Evolutionary conservation across 225 moss, liverwort and hornwort genomes (phyloP).

Genomic region (Pseudisothecium myosuroides): DNA sequence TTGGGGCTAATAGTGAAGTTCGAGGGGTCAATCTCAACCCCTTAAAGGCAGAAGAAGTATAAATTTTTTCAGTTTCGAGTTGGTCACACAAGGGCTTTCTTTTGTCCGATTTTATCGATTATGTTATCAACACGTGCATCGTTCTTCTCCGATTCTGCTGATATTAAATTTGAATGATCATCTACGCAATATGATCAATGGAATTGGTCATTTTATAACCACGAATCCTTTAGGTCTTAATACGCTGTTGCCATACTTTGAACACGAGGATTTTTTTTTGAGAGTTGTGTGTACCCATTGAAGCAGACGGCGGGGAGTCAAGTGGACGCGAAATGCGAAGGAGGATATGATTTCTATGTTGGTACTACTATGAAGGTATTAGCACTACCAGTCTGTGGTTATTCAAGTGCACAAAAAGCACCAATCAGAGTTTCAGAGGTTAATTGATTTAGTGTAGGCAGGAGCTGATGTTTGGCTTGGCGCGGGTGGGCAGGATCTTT

Average conservation of each 20-base stretch:
- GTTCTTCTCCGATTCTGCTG: not conserved
- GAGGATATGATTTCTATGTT: not conserved
- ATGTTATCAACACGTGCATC: not conserved
- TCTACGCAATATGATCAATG: not conserved
- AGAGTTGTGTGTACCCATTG: not conserved
- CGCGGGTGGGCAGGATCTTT: constrained; percentile 22
- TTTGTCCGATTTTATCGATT: not conserved
- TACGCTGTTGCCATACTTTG: not conserved
- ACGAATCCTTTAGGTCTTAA: not conserved
- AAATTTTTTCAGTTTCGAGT: not conserved
- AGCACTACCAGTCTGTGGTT: not conserved
- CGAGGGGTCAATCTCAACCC: not conserved
- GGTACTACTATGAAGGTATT: constrained; percentile 12
- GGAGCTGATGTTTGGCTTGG: not conserved
- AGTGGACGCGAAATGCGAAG: constrained; percentile 3
- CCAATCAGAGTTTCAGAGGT: not conserved
- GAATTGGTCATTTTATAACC: not conserved
- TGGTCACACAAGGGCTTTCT: not conserved
- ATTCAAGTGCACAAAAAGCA: not conserved
- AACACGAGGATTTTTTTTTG: not conserved
- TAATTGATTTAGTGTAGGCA: not conserved
- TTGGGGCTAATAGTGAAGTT: not conserved
- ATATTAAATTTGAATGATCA: not conserved
- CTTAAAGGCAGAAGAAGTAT: not conserved
- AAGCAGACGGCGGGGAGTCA: constrained; percentile 12